phyloP scores from a whole-genome alignment of 2,329 filamentous ascomycete species.

The Stachybotrys chlorohalonatus region DNA sequence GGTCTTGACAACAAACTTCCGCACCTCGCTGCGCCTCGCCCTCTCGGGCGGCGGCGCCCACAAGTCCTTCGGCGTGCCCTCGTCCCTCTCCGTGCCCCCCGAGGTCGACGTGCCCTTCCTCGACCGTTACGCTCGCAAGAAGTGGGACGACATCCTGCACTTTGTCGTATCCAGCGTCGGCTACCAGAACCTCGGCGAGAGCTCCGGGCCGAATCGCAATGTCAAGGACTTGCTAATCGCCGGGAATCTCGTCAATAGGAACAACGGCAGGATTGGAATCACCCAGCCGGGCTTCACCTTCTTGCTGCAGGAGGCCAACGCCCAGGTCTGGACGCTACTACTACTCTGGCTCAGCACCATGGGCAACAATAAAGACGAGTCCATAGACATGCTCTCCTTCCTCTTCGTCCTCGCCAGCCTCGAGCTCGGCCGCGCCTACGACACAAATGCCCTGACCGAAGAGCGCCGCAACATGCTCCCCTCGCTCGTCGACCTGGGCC shows the following conservation, averaged over 20 bases:
- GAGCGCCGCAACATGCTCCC: slow-evolving; percentile 84
- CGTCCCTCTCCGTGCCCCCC: slow-evolving; percentile 50
- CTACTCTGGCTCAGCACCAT: slow-evolving; percentile 88
- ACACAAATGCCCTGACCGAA: slow-evolving; percentile 71
- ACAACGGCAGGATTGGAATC: slow-evolving; percentile 64
- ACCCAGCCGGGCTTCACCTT: slow-evolving; percentile 94
- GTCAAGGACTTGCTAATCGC: slow-evolving; percentile 78
- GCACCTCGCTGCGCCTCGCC: slow-evolving; percentile 71
- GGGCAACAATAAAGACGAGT: slow-evolving; percentile 53
- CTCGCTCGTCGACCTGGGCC: slow-evolving; percentile 83
- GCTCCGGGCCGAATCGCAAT: slow-evolving; percentile 54
- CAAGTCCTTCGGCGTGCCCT: slow-evolving; percentile 85
- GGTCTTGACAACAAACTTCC: slow-evolving; percentile 73
- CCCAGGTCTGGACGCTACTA: slow-evolving; percentile 92
- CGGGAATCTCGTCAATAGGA: slow-evolving; percentile 68
- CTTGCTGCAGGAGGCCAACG: slow-evolving; percentile 87
- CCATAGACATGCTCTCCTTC: slow-evolving; percentile 90
- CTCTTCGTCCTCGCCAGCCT: slow-evolving; percentile 91
- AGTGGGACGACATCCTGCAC: slow-evolving; percentile 94
- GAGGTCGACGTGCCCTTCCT: slow-evolving; percentile 64
- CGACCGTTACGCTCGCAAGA: slow-evolving; percentile 75
- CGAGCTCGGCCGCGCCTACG: slow-evolving; percentile 85
- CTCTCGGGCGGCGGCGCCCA: slow-evolving; percentile 80
- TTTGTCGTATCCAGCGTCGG: slow-evolving; percentile 81
- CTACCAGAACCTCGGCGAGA: slow-evolving; percentile 35